Conservation (phyloP, 805 yeast genomes). For the Candida gorgasii region DNA sequence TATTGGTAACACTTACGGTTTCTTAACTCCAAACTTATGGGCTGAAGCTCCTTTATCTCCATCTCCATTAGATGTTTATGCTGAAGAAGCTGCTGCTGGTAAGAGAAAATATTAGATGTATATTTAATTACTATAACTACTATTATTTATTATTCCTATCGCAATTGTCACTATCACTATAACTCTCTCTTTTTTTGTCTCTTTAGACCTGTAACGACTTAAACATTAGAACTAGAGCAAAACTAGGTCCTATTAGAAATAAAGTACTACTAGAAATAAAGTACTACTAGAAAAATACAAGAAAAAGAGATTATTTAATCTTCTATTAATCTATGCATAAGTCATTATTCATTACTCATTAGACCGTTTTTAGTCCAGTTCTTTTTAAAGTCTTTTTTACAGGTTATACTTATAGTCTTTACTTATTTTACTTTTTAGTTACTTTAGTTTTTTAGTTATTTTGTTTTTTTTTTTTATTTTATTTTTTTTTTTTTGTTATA, state of each 20-base stretch:
- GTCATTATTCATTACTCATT: slow-evolving; percentile 3
- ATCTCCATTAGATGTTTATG: slow-evolving; percentile 94
- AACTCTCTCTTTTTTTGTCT: no score
- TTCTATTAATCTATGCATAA: slow-evolving; percentile 4
- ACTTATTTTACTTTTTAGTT: not conserved
- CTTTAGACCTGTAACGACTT: no score
- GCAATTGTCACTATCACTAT: not conserved
- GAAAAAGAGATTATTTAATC: no score
- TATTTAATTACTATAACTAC: no score
- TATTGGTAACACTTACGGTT: slow-evolving; percentile 99
- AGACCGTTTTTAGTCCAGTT: slow-evolving; percentile 1
- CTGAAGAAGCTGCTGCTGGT: slow-evolving; percentile 75
- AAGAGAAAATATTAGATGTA: slow-evolving; percentile 69
- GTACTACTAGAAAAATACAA: no score
- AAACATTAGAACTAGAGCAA: no score
- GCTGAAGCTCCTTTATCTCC: slow-evolving; percentile 76
- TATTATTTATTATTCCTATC: no score
- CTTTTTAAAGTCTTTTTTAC: not conserved
- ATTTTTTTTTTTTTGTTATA: slow-evolving; percentile 16
- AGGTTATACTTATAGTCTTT: not conserved
- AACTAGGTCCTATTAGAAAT: no score
- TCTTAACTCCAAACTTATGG: slow-evolving; percentile 99
- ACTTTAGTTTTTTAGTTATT: slow-evolving; percentile 2
- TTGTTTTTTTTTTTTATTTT: slow-evolving; percentile 10
- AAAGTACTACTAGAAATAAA: no score